phyloP scores from a whole-genome alignment of 129 eudicot species.

The Flaveria trinervia region DNA sequence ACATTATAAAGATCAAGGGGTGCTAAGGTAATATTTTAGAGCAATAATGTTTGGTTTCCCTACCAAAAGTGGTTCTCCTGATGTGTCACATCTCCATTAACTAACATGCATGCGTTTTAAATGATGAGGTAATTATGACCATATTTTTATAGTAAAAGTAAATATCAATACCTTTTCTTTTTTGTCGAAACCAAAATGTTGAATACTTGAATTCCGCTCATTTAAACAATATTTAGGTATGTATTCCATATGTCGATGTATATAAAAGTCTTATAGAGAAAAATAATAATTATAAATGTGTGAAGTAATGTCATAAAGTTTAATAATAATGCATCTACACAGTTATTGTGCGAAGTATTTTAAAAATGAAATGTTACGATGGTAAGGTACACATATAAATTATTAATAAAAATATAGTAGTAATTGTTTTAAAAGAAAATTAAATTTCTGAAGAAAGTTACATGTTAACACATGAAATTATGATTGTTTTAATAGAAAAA shows the following conservation, averaged over 20 bases:
- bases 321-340: no score
- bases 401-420: no score
- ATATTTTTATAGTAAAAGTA: slow-evolving; percentile 9
- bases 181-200: slow-evolving; percentile 16
- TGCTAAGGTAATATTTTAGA: background rate
- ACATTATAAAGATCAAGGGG: slow-evolving; percentile 1
- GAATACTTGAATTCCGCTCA: background rate
- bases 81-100: slow-evolving; percentile 45
- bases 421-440: no score
- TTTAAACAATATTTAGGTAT: background rate
- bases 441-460: no score
- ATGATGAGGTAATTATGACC: slow-evolving; percentile 38
- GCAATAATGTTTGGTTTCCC: slow-evolving; percentile 45
- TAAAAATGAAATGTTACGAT: no score
- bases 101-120: slow-evolving; percentile 48
- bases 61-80: slow-evolving; percentile 40
- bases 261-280: background rate
- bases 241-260: background rate
- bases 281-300: no score
- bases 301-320: no score
- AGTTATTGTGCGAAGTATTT: no score
- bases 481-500: no score
- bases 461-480: no score
- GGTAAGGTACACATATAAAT: no score
- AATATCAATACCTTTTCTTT: slow-evolving; percentile 10